Evolutionary conservation across 2,329 filamentous ascomycete genomes (phyloP).

Genomic region (Arthrinium phaeospermum): DNA sequence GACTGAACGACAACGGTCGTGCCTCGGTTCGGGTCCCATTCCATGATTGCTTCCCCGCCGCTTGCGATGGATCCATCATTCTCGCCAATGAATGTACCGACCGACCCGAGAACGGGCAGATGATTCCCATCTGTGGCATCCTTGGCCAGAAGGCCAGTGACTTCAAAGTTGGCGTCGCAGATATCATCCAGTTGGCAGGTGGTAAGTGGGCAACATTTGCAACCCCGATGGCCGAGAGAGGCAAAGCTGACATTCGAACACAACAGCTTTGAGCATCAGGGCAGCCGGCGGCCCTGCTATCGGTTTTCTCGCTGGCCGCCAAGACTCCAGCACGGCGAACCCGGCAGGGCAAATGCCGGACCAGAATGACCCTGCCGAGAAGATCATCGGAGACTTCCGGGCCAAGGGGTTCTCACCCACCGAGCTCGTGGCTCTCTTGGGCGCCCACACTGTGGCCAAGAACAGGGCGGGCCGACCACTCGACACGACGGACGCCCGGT

Average conservation of each 20-base stretch:
- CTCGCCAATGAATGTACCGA: constrained; percentile 35
- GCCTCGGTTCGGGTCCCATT: constrained; percentile 36
- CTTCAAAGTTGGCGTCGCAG: constrained; percentile 34
- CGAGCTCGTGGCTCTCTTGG: constrained; percentile 59
- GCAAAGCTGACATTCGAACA: background rate
- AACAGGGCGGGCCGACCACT: constrained; percentile 45
- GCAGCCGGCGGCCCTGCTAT: constrained; percentile 32
- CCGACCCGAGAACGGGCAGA: constrained; percentile 34
- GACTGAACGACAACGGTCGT: constrained; percentile 35
- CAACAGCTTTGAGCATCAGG: constrained; percentile 32
- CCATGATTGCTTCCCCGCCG: constrained; percentile 38
- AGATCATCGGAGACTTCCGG: constrained; percentile 52
- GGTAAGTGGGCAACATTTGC: constrained; percentile 27
- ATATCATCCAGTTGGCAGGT: constrained; percentile 38
- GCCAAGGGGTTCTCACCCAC: constrained; percentile 55
- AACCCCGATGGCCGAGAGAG: background rate
- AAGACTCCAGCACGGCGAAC: constrained; percentile 32
- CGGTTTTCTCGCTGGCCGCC: constrained; percentile 34
- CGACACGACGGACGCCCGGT: constrained; percentile 54
- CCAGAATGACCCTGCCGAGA: constrained; percentile 40
- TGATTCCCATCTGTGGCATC: constrained; percentile 33
- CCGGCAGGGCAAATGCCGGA: constrained; percentile 29
- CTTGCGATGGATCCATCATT: constrained; percentile 38
- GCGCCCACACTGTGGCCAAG: constrained; percentile 56
- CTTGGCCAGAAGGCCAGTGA: constrained; percentile 31